Evolutionary conservation across 176 grass and related monocot species (phyloP).

Genomic region (Eleusine coracana): DNA sequence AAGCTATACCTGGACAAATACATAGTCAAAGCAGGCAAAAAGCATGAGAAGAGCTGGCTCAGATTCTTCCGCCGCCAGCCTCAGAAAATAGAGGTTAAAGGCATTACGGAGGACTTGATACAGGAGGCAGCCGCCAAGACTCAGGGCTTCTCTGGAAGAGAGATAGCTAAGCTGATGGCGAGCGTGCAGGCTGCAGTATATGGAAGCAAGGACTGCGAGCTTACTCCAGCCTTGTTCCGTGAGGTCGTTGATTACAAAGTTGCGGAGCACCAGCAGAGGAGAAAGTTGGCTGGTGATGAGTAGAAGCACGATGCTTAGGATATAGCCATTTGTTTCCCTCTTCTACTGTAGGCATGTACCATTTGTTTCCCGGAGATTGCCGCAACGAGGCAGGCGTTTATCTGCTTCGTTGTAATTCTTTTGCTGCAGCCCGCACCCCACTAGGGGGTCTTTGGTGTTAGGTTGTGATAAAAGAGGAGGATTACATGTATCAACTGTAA

Average conservation of each 20-base stretch:
- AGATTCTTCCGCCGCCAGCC: constrained; percentile 63
- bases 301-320: constrained; percentile 44
- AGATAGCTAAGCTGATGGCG: constrained; percentile 91
- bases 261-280: constrained; percentile 92
- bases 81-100: constrained; percentile 84
- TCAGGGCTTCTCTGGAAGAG: constrained; percentile 93
- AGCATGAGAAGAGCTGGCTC: constrained; percentile 53
- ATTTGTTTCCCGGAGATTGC: constrained; percentile 10
- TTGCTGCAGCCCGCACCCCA: constrained; percentile 33
- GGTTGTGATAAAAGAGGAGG: constrained; percentile 2
- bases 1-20: constrained; percentile 95
- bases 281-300: constrained; percentile 64
- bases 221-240: constrained; percentile 75
- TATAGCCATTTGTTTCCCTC: background rate
- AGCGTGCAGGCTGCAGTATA: constrained; percentile 85
- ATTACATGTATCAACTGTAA: constrained; percentile 20
- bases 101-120: constrained; percentile 76
- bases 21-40: constrained; percentile 71
- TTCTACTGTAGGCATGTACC: constrained; percentile 19
- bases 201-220: constrained; percentile 83
- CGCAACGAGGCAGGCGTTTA: constrained; percentile 2
- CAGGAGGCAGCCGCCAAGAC: constrained; percentile 83
- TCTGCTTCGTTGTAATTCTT: constrained; percentile 43
- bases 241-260: constrained; percentile 97
- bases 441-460: constrained; percentile 31